Conservation (phyloP, 495 filamentous ascomycete species). For the Jackrogersella minutella region DNA sequence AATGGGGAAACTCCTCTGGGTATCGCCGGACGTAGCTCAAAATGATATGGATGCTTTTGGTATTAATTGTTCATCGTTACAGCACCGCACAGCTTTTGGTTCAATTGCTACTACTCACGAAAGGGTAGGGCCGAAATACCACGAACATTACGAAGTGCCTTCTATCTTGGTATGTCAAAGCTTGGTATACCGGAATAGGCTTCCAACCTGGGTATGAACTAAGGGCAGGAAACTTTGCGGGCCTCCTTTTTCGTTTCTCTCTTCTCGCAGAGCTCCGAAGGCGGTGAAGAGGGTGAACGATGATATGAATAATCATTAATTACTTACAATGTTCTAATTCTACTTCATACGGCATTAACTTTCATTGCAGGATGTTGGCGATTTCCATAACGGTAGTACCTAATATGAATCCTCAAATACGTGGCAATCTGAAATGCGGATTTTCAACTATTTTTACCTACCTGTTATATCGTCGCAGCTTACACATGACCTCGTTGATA, state of each 20-base stretch:
- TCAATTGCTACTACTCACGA: not conserved
- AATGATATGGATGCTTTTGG: not conserved
- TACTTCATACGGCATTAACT: not conserved
- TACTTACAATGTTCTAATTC: no score
- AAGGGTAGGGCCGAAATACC: not conserved
- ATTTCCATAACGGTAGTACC: not conserved
- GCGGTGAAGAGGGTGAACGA: not conserved
- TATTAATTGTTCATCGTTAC: not conserved
- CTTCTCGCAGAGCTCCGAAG: not conserved
- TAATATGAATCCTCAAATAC: not conserved
- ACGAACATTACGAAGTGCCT: not conserved
- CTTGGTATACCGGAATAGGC: not conserved
- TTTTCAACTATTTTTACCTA: not conserved
- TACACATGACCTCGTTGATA: not conserved
- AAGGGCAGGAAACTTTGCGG: not conserved
- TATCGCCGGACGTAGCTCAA: slow-evolving; percentile 6
- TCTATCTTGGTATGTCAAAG: not conserved
- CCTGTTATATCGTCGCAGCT: not conserved
- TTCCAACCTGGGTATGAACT: not conserved
- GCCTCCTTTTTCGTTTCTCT: no score
- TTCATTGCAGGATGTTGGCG: not conserved
- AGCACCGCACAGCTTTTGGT: not conserved
- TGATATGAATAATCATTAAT: not conserved
- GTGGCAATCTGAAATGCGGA: not conserved
- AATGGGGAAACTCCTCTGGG: slow-evolving; percentile 1